Evolutionary conservation across 1,284 basidiomycete species (phyloP).

Genomic region (Rhodofomes roseus): DNA sequence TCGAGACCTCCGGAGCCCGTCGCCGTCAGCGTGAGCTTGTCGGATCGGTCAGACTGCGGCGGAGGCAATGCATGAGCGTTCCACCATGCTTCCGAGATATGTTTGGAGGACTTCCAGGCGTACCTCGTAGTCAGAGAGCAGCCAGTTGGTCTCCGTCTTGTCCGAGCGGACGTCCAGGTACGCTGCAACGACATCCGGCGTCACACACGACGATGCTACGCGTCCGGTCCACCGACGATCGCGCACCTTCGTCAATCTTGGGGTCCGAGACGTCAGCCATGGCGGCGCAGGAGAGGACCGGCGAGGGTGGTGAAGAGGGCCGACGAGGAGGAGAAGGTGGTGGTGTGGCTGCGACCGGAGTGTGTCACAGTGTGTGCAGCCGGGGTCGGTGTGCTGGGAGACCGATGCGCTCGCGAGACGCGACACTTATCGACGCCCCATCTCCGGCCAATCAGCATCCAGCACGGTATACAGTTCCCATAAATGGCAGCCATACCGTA

Average conservation of each 20-base stretch:
- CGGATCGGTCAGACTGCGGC: constrained; percentile 71
- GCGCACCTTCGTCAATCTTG: constrained; percentile 72
- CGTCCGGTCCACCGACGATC: constrained; percentile 4
- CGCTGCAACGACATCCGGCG: constrained; percentile 42
- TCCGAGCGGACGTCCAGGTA: constrained; percentile 82
- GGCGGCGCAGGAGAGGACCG: constrained; percentile 20
- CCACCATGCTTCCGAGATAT: not conserved
- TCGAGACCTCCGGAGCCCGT: constrained; percentile 77
- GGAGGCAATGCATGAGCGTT: not conserved
- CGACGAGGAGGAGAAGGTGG: constrained; percentile 16
- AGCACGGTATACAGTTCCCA: not conserved
- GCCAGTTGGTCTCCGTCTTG: constrained; percentile 83
- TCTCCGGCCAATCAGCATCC: not conserved
- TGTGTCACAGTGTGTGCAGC: constrained; percentile 5
- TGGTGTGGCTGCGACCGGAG: constrained; percentile 1
- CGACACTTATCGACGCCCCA: not conserved
- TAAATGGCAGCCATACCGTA: not conserved
- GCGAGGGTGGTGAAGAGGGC: constrained; percentile 30
- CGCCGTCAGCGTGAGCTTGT: constrained; percentile 73
- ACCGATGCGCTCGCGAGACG: not conserved
- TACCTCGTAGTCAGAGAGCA: constrained; percentile 84
- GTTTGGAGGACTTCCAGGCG: constrained; percentile 10
- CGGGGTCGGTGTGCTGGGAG: constrained; percentile 4
- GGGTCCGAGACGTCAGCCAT: constrained; percentile 87
- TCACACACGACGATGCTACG: constrained; percentile 9